A percentile compares a stretch with the other conserved stretches of the same genome.
Evolutionary conservation across 495 filamentous ascomycete species (phyloP).

Genomic region (Collariella sp.): DNA sequence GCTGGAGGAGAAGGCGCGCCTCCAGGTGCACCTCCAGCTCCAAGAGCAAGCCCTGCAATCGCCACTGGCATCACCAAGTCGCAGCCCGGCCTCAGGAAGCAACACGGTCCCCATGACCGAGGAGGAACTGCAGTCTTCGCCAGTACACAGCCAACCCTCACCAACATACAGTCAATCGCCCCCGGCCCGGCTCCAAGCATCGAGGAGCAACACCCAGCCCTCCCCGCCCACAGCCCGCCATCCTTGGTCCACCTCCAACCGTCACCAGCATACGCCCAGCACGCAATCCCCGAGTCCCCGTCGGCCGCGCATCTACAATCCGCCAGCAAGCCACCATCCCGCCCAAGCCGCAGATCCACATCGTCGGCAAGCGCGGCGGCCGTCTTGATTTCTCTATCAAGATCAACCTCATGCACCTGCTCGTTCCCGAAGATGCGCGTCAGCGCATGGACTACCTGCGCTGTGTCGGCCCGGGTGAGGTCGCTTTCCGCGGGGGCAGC

Average conservation of each 20-base stretch:
- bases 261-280: neutral
- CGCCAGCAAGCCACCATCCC: conserved; percentile 40
- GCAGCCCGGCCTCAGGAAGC: conserved; percentile 6
- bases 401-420: conserved; percentile 45
- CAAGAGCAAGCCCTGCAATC: neutral
- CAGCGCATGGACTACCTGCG: conserved; percentile 45
- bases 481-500: conserved; percentile 39
- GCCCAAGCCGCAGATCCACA: conserved; percentile 44
- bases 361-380: conserved; percentile 31
- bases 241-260: neutral
- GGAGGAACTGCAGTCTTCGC: conserved; percentile 12
- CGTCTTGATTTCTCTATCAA: conserved; percentile 41
- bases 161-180: neutral
- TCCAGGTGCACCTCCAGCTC: neutral
- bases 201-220: too few species aligned
- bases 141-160: neutral
- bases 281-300: neutral
- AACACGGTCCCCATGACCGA: conserved; percentile 21
- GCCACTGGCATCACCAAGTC: neutral
- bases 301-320: conserved; percentile 18
- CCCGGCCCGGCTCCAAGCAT: too few species aligned
- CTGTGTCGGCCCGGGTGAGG: conserved; percentile 39
- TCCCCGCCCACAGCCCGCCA: neutral
- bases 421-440: conserved; percentile 33
- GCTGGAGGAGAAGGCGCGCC: conserved; percentile 3